phyloP scores from a whole-genome alignment of 2,329 filamentous ascomycete species.

The Pseudogymnoascus sp. region DNA sequence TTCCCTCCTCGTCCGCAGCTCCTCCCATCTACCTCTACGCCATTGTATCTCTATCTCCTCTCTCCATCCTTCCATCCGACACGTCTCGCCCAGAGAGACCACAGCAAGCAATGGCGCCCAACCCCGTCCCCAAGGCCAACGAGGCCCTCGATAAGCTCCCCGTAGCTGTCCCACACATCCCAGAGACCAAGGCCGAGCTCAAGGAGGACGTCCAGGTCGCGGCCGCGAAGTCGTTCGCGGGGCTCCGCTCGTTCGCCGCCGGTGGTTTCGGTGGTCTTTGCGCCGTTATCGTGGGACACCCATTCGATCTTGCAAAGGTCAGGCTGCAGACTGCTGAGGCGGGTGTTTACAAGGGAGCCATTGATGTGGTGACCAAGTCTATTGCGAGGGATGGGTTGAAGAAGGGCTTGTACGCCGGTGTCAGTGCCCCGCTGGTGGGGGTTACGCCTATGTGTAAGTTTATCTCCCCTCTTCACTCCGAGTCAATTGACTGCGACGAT shows the following conservation, averaged over 20 bases:
- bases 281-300: constrained; percentile 89
- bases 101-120: background rate
- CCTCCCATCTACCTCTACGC: background rate
- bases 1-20: background rate
- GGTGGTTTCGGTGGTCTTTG: constrained; percentile 91
- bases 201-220: constrained; percentile 23
- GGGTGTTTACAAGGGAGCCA: constrained; percentile 80
- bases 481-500: background rate
- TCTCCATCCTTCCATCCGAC: background rate
- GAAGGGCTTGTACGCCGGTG: constrained; percentile 88
- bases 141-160: constrained; percentile 3
- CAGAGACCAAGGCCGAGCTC: constrained; percentile 27
- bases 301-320: constrained; percentile 97
- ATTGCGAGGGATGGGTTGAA: constrained; percentile 75
- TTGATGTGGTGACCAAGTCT: constrained; percentile 87
- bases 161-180: constrained; percentile 24
- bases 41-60: background rate
- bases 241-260: constrained; percentile 73
- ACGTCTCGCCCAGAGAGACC: constrained; percentile 1
- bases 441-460: constrained; percentile 97
- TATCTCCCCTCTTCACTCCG: background rate
- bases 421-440: constrained; percentile 86
- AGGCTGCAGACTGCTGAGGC: constrained; percentile 91
- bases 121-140: background rate
- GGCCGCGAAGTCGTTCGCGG: constrained; percentile 38